Evolutionary conservation across 2,329 filamentous ascomycete genomes (phyloP), one percentile per base, ranked within the genome.

Genomic region (Cytospora piceicola): DNA sequence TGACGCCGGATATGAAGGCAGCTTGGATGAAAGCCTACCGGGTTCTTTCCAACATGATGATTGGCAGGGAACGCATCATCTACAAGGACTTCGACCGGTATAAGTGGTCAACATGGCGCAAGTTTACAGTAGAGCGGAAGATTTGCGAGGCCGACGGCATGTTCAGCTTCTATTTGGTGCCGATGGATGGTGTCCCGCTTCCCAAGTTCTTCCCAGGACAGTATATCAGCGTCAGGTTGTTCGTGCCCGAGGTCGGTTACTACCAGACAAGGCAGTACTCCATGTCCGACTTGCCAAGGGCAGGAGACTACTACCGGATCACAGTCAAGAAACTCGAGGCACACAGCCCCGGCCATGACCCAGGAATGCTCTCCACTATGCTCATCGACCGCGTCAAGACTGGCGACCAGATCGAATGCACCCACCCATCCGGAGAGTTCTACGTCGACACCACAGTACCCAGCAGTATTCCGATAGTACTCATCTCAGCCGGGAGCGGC

Each of bases 11-110:
- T 22, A 81, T 89, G 42, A 80, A 85, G 57, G 81, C 85, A 24
- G 89, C 89, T 5, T 92, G 89, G 89, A 81, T 76, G 3, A 84
- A 86, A 55, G 89, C 89, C 1, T 92, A 91, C 76, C 86, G 83
- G 82, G 82, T 90, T 70, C 82, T 92, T 24, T 88, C 89, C 15
- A 82, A 87, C 72, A 83, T 91, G 76, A 84, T 91, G 78, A 90
- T 90, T 71, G 80, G 77, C 20, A 82, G 84, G 60, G 89, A 91
- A 72, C 78, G 77, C 9, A 78, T 83, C 61, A 77, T 91, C 54
- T 90, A 90, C 74, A 76, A 82, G 34, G 77, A 83, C 30, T 83
- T 83, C 57, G 77, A 81, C 0, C 58, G 65, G 20, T 61, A 67
- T n/a, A 78, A 79, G 52, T 91, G 89, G 89, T 81, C 79, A 17